Base-by-base conservation (phyloP, 192 early-diverging fungal species). In the Entrophospora sp. region DNA sequence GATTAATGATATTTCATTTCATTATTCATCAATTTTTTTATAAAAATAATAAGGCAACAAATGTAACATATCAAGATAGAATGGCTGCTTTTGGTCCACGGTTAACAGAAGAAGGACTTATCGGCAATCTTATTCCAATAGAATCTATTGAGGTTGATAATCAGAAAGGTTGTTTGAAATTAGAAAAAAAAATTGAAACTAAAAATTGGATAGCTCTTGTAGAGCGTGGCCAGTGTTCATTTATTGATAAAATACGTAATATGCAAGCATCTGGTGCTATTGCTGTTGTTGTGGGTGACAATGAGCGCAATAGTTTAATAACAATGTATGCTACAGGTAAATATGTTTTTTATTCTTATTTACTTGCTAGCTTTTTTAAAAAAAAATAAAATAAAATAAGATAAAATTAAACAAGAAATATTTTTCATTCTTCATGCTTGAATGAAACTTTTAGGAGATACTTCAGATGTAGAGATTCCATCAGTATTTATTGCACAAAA, bases 281-380 rank as follows among this genome's bases (percentile, higher is more conserved):
- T 10, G 91, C 87, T 1, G 93, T 97, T 18, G 79, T 95, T 25
- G 91, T 98, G 14, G 94, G 93, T 16, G 93, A 97, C 69, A 76
- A 79, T 27, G 79, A 81, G 64, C 78, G 78, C n/a, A 79, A 81
- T 42, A 73, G 84, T 40, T 83, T 93, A 37, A 86, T 94, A 59
- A 94, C 93, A 68, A 96, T 98, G 91, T 92, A 89, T 73, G 79
- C 85, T 13, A 70, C 78, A 35, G 77, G 80, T 83, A 70, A 71
- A 37, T 36, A 63, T 40, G 37, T 34, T n/a, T n/a, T n/a, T n/a
- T n/a, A n/a, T n/a, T n/a, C n/a, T n/a, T n/a, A n/a, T n/a, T n/a
- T n/a, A n/a, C n/a, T n/a, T n/a, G n/a, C n/a, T n/a, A n/a, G n/a
- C n/a, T n/a, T n/a, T n/a, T n/a, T n/a, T n/a, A n/a, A n/a, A n/a